Percentiles rank a stretch among this genome's conserved stretches.
phyloP scores from a whole-genome alignment of 305 asterid species.

The Solanum chacoense region DNA sequence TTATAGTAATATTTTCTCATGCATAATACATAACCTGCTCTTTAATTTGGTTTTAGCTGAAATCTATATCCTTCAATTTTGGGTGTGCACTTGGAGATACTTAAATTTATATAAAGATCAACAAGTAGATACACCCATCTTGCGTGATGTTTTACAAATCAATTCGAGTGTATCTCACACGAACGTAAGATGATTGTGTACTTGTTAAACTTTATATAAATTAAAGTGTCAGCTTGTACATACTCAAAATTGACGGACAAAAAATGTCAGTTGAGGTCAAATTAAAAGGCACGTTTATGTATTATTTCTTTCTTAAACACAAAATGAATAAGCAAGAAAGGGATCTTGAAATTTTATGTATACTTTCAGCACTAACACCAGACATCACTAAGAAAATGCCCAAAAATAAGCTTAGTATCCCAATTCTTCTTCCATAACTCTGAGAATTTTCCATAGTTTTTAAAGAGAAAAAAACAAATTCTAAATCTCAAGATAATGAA shows the following conservation, averaged over 20 bases:
- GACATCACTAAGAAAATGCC: neutral
- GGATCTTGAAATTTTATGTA: neutral
- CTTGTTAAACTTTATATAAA: neutral
- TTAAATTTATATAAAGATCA: neutral
- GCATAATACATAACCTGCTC: neutral
- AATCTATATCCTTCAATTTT: neutral
- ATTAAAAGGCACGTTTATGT: neutral
- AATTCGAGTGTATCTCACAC: neutral
- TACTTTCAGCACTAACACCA: slow-evolving; percentile 6
- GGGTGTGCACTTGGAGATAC: neutral
- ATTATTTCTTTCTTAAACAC: neutral
- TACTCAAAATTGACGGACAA: neutral
- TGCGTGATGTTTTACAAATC: neutral
- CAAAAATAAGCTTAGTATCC: neutral
- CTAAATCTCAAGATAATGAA: neutral
- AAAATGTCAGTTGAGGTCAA: neutral
- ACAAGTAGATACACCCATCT: neutral
- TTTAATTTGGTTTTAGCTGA: neutral
- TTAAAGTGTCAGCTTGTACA: neutral
- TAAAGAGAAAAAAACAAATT: neutral
- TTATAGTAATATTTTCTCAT: neutral
- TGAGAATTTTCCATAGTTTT: slow-evolving; percentile 1
- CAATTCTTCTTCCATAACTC: neutral
- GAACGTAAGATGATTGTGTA: neutral
- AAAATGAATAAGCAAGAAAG: neutral